phyloP scores from a whole-genome alignment of 2,329 filamentous ascomycete species.

The Penicillium paneum region DNA sequence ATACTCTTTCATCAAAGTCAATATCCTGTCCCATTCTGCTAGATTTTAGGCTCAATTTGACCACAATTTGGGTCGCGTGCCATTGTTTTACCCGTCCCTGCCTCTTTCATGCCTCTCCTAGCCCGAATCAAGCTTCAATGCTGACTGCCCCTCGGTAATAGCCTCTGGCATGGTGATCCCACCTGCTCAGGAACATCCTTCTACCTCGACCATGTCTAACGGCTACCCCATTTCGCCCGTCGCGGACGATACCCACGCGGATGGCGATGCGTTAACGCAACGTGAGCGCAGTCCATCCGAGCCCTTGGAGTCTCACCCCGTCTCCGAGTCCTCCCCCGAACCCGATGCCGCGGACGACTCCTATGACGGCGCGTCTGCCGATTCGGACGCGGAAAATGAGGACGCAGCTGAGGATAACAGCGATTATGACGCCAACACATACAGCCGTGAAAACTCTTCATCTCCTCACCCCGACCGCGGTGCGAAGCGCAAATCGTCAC shows the following conservation, averaged over 20 bases:
- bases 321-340: conserved; percentile 48
- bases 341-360: conserved; percentile 41
- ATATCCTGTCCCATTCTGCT: conserved; percentile 27
- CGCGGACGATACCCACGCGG: conserved; percentile 24
- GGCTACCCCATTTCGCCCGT: conserved; percentile 30
- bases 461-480: conserved; percentile 68
- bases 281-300: conserved; percentile 78
- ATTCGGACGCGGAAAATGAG: conserved; percentile 50
- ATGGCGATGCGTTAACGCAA: conserved; percentile 44
- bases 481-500: conserved; percentile 69
- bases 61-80: conserved; percentile 35
- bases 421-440: conserved; percentile 54
- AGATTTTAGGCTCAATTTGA: conserved; percentile 24
- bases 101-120: conserved; percentile 19
- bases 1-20: conserved; percentile 35
- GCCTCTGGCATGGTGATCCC: conserved; percentile 48
- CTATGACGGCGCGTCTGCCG: conserved; percentile 37
- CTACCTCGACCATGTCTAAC: conserved; percentile 35
- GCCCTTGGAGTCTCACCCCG: conserved; percentile 56
- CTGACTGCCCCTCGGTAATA: conserved; percentile 38
- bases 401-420: conserved; percentile 72
- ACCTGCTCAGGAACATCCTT: conserved; percentile 36
- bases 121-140: conserved; percentile 38
- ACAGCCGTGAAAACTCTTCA: conserved; percentile 59
- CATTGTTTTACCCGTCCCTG: conserved; percentile 23